Base-by-base conservation (phyloP, 164 flowering plant species). In the Nelumbo lutea region DNA sequence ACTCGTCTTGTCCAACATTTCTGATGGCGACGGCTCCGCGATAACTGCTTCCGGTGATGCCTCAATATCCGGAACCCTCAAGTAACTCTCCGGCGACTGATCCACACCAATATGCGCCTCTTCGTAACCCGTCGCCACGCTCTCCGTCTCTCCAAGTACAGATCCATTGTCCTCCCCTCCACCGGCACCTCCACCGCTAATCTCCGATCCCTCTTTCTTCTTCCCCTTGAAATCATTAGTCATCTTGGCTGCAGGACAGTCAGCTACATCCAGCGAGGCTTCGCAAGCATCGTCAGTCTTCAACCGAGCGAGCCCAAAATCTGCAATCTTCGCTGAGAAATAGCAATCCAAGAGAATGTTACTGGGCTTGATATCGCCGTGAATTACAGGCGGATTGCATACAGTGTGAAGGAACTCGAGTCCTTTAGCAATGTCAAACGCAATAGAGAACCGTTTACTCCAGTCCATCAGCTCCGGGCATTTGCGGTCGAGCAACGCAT, bases 301-400 rank as follows among this genome's bases (percentile, higher is more conserved):
- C 44, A 82, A 43, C 64, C 87, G 76, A 2, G 98, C 92, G 1
- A 94, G 72, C 0, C 96, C 98, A 42, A 94, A 94, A 81, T 94
- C 97, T 0, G 90, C 92, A 63, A 94, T 84, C 73, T 86, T 91
- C 2, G 98, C 96, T 39, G 73, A 67, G 70, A 94, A 94, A 60
- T 78, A 68, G 3, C 53, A 48, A 71, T 90, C 96, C 1, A 94
- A 75, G 53, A 94, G 69, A 5, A 94, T 73, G 62, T 94, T 94
- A 57, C 97, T 91, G 13, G 98, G 98, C 78, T 94, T 94, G 67
- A 95, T 82, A 72, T 95, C 97, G 2, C 98, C 96, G 43, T 95
- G 98, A 70, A 95, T 85, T 10, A 95, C 83, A 2, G 91, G 88
- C 3, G 94, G 90, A 65, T 89, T 83, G 66, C 90, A 90, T 10